Base-by-base conservation (phyloP, 139 green algal genomes). In the Protoeuglena noctilucae region DNA sequence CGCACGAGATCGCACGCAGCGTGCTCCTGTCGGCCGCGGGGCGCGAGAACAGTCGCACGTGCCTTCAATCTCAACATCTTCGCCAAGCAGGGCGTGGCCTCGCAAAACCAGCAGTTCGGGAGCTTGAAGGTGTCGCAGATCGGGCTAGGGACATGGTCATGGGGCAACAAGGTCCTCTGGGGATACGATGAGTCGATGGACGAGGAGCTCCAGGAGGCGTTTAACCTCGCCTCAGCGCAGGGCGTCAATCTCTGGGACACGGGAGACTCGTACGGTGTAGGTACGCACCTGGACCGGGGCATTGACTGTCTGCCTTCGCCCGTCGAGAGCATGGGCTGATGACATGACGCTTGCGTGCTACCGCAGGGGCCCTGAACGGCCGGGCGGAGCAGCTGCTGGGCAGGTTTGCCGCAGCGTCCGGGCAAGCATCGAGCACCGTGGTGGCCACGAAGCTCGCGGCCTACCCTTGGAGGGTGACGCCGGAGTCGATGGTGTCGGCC, bases 101-200 rank as follows among this genome's bases (percentile, higher is more conserved):
- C n/a, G n/a, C n/a, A n/a, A n/a, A n/a, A n/a, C n/a, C n/a, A n/a
- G n/a, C n/a, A n/a, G n/a, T n/a, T n/a, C n/a, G n/a, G n/a, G n/a
- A n/a, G n/a, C n/a, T n/a, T n/a, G n/a, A n/a, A 58, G 28, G 52
- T 58, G 28, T 58, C 52, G n/a, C 28, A 58, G 28, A 58, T 58
- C 27, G 52, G 52, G 16, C 52, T 58, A 9, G 52, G 52, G 17
- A 70, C 55, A 16, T 78, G 74, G 68, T 49, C 66, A 22, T 79
- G 73, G 76, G 77, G 77, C 26, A 93, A 94, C 57, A 61, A 80
- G 54, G 75, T 94, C 52, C 61, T 95, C 30, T 96, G 81, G 84
- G 78, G 72, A 3, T 98, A 98, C 71, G 57, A 83, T 9, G 65
- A 87, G 25, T 30, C 48, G 2, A 84, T 85, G 72, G 89, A 98